Conservation (phyloP, 148 eudicot species). For the Camellia sinensis region DNA sequence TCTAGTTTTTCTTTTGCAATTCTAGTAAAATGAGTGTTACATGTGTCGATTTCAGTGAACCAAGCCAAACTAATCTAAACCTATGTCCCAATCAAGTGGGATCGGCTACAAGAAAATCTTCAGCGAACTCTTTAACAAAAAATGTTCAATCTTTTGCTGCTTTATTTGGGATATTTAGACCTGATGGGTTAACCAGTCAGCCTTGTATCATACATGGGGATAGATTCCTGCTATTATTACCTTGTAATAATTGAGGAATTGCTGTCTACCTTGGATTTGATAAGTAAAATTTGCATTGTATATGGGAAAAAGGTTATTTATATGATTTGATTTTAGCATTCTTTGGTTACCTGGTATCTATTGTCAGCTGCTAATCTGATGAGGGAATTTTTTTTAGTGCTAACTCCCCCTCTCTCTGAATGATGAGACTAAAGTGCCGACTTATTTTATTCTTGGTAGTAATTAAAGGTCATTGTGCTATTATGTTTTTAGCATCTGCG, state of each 20-base stretch:
- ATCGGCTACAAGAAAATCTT: neutral
- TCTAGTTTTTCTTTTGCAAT: neutral
- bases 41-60: neutral
- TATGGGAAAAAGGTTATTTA: neutral
- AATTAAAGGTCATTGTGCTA: neutral
- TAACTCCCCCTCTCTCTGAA: neutral
- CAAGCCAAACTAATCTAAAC: too few relatives aligned
- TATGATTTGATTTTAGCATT: neutral
- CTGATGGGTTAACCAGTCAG: too few relatives aligned
- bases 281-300: neutral
- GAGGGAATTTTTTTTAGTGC: neutral
- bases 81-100: too few relatives aligned
- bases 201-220: too few relatives aligned
- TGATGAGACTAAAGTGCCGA: neutral
- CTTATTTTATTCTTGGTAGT: neutral
- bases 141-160: neutral
- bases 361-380: neutral
- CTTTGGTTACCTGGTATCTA: neutral
- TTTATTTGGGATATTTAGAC: neutral
- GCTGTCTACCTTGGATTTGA: neutral
- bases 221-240: neutral
- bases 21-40: neutral
- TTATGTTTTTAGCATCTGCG: neutral
- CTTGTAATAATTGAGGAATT: neutral
- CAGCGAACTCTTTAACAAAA: neutral